Conservation (phyloP, 352 stramenopile genomes). For the Globisporangium uncinulatum region DNA sequence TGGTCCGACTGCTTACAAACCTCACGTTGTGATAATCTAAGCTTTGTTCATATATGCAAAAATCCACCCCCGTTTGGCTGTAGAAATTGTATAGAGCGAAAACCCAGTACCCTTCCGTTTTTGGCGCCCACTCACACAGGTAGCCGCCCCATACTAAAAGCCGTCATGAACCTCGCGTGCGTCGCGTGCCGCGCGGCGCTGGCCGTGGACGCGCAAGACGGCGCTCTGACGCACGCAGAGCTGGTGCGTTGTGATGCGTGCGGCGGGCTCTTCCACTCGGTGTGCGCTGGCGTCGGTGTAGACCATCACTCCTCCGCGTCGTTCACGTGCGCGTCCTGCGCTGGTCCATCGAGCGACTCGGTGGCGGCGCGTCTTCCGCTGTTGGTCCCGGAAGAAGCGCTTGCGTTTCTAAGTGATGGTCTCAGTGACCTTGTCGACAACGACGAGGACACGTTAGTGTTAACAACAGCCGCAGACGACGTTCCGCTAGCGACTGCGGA, state of each 20-base stretch:
- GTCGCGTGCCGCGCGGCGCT: slow-evolving; percentile 33
- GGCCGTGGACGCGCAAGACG: not conserved
- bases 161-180: slow-evolving; percentile 36
- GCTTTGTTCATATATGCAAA: no score
- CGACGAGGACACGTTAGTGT: slow-evolving; percentile 22
- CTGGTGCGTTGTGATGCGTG: slow-evolving; percentile 28
- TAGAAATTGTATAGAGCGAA: no score
- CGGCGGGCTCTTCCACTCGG: slow-evolving; percentile 36
- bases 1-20: no score
- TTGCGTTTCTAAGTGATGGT: slow-evolving; percentile 17
- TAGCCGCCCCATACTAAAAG: no score
- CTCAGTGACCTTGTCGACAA: slow-evolving; percentile 1
- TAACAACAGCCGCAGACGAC: not conserved
- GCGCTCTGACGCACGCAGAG: slow-evolving; percentile 1
- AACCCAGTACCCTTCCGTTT: no score
- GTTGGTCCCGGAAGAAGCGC: slow-evolving; percentile 25
- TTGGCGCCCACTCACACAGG: no score
- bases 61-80: no score
- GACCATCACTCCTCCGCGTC: slow-evolving; percentile 6
- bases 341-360: not conserved
- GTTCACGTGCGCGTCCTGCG: slow-evolving; percentile 22
- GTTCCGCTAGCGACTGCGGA: not conserved
- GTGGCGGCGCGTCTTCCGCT: slow-evolving; percentile 12
- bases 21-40: no score
- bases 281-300: slow-evolving; percentile 17